Evolutionary conservation across 225 moss, liverwort and hornwort species (phyloP), one percentile per base, ranked within the genome.

Genomic region (Polytrichum formosum): DNA sequence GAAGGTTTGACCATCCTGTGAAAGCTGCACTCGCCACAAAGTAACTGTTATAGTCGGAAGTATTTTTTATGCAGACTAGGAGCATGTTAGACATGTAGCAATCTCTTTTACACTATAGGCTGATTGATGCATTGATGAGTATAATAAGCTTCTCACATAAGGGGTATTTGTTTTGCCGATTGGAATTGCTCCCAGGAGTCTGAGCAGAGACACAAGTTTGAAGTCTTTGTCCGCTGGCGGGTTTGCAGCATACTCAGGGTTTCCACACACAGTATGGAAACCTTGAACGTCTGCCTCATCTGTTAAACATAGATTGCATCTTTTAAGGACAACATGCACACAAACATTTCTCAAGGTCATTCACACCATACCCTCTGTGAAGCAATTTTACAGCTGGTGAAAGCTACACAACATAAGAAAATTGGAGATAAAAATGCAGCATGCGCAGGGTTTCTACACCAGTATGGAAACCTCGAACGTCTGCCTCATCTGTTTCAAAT

Each of bases 121-220:
- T 46, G 46, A 46, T 46, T 46, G 46, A 46, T 46, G 46, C 46
- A 46, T 13, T 13, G 46, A 46, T 46, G 46, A 46, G 46, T 4
- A 16, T 13, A 46, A 28, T n/a, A 76, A 27, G 13, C 69, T 27
- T 54, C 89, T 85, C 79, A 91, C 91, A 31, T 72, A 63, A 37
- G 93, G 93, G 69, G 90, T 68, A 60, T 93, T 93, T 30, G 91
- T 90, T 72, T 93, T 93, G 74, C 91, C 89, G 26, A 93, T 81
- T 19, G 93, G 89, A 73, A 90, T 73, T 55, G 91, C 93, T 72
- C 93, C 89, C 16, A 93, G 82, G 65, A 86, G 82, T 75, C 84
- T 78, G n/a, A 93, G 84, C 67, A 82, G 59, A 71, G 80, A 74
- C 64, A 90, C 93, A 72, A 79, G 80, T 71, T 83, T 84, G 80